These are phyloP conservation scores for Nannochloropsis salina DNA, from an alignment of 108 stramenopile species.

Conservation along the genomic window DNA sequence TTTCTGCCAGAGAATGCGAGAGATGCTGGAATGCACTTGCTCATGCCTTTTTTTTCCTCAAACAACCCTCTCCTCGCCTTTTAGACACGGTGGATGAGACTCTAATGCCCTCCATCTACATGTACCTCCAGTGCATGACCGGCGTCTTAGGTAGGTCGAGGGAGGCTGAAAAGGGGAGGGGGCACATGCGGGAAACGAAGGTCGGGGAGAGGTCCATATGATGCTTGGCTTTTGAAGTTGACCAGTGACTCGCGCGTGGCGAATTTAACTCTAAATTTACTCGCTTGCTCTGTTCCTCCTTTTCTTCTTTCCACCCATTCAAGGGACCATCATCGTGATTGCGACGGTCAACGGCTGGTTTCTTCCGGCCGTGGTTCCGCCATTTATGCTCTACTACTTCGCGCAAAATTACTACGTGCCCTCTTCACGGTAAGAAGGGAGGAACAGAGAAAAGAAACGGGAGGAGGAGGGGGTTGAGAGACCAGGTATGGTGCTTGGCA, in stretches of 20 bases:
- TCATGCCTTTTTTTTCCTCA: background rate
- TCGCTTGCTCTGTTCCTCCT: background rate
- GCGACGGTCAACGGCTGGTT: constrained; percentile 26
- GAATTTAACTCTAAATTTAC: background rate
- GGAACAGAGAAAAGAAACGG: background rate
- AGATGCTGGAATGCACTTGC: too few relatives aligned
- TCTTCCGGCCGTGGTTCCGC: background rate
- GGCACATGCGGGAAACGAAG: background rate
- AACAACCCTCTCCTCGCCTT: background rate
- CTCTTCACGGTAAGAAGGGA: constrained; percentile 21
- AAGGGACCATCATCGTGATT: constrained; percentile 54
- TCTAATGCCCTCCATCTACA: constrained; percentile 63
- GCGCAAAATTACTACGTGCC: constrained; percentile 76
- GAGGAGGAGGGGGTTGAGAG: background rate
- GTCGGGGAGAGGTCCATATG: background rate
- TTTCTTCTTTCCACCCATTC: background rate
- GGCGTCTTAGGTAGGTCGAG: constrained; percentile 64
- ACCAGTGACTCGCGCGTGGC: background rate
- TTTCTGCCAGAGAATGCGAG: too few relatives aligned
- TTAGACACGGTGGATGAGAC: constrained; percentile 73
- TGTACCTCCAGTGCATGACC: constrained; percentile 63
- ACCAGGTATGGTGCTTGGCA: constrained; percentile 25
- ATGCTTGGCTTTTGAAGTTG: background rate
- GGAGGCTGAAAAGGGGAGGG: constrained; percentile 10
- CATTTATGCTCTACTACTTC: constrained; percentile 54